Evolutionary conservation across 139 green algal genomes (phyloP), one percentile per base, ranked within the genome.

Genomic region (Spirogloea muscicola): DNA sequence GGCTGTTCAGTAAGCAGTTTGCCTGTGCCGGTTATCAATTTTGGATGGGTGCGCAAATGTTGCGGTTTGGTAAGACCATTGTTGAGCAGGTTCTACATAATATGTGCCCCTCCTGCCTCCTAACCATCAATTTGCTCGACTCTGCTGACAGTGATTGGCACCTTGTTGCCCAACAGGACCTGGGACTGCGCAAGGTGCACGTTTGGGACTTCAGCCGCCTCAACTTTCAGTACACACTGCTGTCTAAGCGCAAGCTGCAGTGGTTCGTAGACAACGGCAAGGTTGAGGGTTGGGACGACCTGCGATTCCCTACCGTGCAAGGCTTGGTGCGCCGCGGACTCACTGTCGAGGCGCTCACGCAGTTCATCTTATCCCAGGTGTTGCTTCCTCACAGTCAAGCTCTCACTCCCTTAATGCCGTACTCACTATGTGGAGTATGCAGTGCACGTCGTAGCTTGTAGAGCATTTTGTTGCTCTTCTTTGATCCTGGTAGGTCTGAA

Each of bases 241-340:
- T 99, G 38, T 93, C 85, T 55, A 99, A 99, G 87, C 88, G 94
- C 68, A 99, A 98, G 88, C 89, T 98, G 48, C 91, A 68, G 61
- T 81, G 76, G 69, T 83, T 83, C 44, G 77, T 84, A 13, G 84
- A 96, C 37, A 88, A 84, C 2, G 85, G 85, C n/a, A 75, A 84
- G 0, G 94, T 98, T 51, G 85, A 92, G 0, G 87, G 91, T 37
- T 99, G 95, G 95, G 82, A 87, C 39, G 95, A 99, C 83, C 91
- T 94, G 0, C 87, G 95, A 58, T 96, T 99, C 84, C 95, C 95
- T 27, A 99, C 95, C 0, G 94, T 99, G 61, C 93, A 93, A 82
- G 92, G 92, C 72, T 91, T 97, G 57, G 52, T 94, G 51, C 81
- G 91, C 39, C 82, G 91, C 27, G 92, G 92, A 29, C 75, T 95